Conservation (phyloP, 1,284 basidiomycete genomes). For the Nidula niveotomentosa region DNA sequence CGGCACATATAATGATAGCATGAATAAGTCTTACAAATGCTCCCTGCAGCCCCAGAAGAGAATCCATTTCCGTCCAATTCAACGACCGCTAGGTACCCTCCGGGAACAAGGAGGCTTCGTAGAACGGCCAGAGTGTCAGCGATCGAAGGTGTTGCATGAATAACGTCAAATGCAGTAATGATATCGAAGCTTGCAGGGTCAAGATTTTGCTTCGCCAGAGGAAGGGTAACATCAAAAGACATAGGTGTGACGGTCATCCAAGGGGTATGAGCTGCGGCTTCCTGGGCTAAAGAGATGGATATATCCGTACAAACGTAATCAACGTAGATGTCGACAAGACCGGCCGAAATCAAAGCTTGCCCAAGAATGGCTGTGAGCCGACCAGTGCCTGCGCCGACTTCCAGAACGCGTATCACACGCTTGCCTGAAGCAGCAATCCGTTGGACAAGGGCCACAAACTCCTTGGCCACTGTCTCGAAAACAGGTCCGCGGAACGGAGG, state of each 20-base stretch:
- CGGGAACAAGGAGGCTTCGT: not conserved
- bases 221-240: not conserved
- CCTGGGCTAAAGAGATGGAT: not conserved
- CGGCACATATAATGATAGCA: no score
- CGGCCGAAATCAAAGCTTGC: not conserved
- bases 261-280: not conserved
- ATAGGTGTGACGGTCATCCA: not conserved
- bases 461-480: not conserved
- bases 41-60: not conserved
- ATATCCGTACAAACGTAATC: not conserved
- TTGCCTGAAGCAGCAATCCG: not conserved
- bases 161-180: not conserved
- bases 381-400: no score
- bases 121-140: not conserved
- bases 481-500: not conserved
- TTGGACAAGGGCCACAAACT: not conserved
- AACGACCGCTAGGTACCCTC: not conserved
- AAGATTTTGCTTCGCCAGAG: not conserved
- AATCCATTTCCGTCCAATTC: not conserved
- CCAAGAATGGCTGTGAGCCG: no score
- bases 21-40: not conserved
- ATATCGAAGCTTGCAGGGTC: not conserved
- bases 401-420: no score
- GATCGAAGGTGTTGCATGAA: not conserved
- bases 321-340: not conserved